These are phyloP conservation scores for Malus fusca DNA, from an alignment of 306 rosid genomes.

Conservation along the genomic window DNA sequence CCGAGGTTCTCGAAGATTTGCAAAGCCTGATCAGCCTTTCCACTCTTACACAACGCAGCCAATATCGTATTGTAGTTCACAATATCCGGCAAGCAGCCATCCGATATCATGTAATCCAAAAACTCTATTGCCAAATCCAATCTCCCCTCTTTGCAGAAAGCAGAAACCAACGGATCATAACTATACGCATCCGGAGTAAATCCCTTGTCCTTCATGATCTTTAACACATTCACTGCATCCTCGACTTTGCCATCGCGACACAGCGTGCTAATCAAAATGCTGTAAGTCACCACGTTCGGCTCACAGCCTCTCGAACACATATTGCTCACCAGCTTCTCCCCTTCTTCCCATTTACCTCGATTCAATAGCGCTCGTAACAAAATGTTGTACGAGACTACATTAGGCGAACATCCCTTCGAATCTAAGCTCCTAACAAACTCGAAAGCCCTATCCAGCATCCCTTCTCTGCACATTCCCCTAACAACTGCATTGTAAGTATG, in stretches of 20 bases:
- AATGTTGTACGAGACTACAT: constrained; percentile 57
- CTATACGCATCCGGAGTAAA: constrained; percentile 69
- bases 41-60: constrained; percentile 65
- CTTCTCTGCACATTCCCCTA: constrained; percentile 67
- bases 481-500: constrained; percentile 57
- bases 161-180: constrained; percentile 73
- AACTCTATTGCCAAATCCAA: constrained; percentile 58
- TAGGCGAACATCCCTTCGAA: constrained; percentile 53
- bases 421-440: constrained; percentile 39
- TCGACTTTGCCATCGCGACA: constrained; percentile 58
- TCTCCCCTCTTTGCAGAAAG: constrained; percentile 64
- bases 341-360: constrained; percentile 57
- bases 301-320: constrained; percentile 56
- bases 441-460: constrained; percentile 61
- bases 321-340: constrained; percentile 47
- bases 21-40: constrained; percentile 58
- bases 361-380: constrained; percentile 51
- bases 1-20: constrained; percentile 58
- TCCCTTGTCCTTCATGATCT: constrained; percentile 71
- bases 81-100: constrained; percentile 70
- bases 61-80: constrained; percentile 73
- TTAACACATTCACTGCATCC: constrained; percentile 58
- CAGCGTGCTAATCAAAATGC: constrained; percentile 53
- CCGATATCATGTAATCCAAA: constrained; percentile 62
- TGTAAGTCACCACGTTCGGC: constrained; percentile 62